Evolutionary conservation across 1,284 basidiomycete genomes (phyloP).

Genomic region (Athelia psychrophila): DNA sequence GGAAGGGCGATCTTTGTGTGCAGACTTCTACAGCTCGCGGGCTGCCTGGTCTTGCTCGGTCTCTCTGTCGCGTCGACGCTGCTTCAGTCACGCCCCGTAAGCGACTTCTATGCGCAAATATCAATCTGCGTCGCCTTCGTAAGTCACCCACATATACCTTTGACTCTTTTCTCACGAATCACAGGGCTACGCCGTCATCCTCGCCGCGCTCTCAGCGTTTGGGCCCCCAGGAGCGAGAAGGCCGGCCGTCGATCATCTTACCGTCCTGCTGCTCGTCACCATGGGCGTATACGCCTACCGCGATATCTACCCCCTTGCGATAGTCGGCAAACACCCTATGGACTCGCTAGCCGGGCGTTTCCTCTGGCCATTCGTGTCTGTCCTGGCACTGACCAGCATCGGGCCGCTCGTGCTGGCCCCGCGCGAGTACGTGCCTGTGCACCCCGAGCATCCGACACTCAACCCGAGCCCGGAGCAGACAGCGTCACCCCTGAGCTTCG

Average conservation of each 20-base stretch:
- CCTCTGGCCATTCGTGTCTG: constrained; percentile 22
- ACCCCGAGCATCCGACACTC: constrained; percentile 26
- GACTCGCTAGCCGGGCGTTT: constrained; percentile 21
- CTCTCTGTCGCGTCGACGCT: constrained; percentile 31
- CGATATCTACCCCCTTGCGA: constrained; percentile 52
- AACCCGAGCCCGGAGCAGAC: constrained; percentile 52
- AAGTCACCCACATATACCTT: constrained; percentile 2
- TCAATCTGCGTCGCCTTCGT: constrained; percentile 9
- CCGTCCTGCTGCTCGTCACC: constrained; percentile 22
- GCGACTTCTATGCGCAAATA: constrained; percentile 10
- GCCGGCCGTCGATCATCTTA: constrained; percentile 4
- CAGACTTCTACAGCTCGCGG: constrained; percentile 32
- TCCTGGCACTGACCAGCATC: constrained; percentile 19
- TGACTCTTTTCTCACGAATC: neutral
- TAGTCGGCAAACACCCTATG: constrained; percentile 24
- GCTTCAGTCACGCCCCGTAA: constrained; percentile 14
- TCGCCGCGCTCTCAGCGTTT: constrained; percentile 5
- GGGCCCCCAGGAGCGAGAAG: neutral
- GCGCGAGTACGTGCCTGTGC: constrained; percentile 21
- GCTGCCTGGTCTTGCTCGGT: constrained; percentile 32
- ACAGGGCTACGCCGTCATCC: constrained; percentile 14
- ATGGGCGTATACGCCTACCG: constrained; percentile 45
- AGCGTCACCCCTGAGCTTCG: constrained; percentile 42
- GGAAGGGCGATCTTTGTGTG: constrained; percentile 24
- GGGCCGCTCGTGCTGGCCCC: constrained; percentile 22